These are phyloP conservation scores for Aspergillus niger DNA, from an alignment of 2,329 filamentous ascomycete species.

Conservation along the genomic window DNA sequence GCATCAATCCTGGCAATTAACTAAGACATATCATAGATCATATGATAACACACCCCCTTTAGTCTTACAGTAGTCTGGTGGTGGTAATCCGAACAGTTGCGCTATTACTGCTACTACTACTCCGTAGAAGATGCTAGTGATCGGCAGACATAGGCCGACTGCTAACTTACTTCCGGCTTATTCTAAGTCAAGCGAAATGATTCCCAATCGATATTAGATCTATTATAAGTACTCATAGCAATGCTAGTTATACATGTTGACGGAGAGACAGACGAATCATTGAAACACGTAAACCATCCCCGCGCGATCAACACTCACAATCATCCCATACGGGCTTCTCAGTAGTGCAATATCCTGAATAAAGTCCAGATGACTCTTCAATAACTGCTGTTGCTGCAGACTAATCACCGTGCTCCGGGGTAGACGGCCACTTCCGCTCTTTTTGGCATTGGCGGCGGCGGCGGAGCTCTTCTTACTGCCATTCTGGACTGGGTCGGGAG, in stretches of 20 bases:
- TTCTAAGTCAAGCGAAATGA: too few species aligned
- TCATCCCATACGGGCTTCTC: constrained; percentile 89
- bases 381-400: constrained; percentile 79
- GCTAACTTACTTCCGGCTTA: not conserved
- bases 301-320: constrained; percentile 82
- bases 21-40: too few species aligned
- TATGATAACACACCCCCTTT: too few species aligned
- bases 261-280: not conserved
- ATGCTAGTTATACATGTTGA: not conserved
- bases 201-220: not conserved
- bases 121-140: not conserved
- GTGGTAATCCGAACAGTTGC: too few species aligned
- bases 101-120: too few species aligned
- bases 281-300: constrained; percentile 86
- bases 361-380: constrained; percentile 83
- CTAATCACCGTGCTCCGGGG: constrained; percentile 82
- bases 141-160: not conserved
- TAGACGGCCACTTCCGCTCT: constrained; percentile 45
- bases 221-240: not conserved
- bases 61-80: too few species aligned
- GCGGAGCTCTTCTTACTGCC: too few species aligned
- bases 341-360: constrained; percentile 86
- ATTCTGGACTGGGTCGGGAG: too few species aligned
- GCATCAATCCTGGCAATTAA: too few species aligned
- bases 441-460: not conserved